These are phyloP conservation scores for Primulina eburnea DNA, from an alignment of 257 asterid species.

Conservation along the genomic window DNA sequence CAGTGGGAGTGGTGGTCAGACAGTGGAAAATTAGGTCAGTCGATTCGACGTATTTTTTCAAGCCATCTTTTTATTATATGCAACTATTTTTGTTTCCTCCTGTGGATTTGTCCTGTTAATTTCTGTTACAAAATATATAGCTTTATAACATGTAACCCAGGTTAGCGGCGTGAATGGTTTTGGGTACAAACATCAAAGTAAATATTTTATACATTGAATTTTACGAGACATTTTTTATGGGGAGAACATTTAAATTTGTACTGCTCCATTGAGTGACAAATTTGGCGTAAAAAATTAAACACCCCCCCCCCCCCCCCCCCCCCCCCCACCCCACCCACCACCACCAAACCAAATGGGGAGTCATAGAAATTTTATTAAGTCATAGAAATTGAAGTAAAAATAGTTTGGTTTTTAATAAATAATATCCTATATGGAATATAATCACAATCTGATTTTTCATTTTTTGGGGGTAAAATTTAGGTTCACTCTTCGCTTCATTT, in stretches of 20 bases:
- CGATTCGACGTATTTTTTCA: constrained; percentile 23
- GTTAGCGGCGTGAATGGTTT: not conserved
- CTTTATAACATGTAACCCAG: not conserved
- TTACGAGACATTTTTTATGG: constrained; percentile 5
- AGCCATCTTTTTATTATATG: not conserved
- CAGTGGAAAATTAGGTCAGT: constrained; percentile 31
- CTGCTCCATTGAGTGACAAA: not conserved
- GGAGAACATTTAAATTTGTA: not conserved
- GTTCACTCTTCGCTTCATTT: too few species aligned
- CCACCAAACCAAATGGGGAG: not conserved
- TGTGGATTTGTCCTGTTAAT: not conserved
- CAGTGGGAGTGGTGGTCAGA: constrained; percentile 28
- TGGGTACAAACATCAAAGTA: not conserved
- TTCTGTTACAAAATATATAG: constrained; percentile 6
- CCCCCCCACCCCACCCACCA: too few species aligned
- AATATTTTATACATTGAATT: not conserved
- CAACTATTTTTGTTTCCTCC: constrained; percentile 3
- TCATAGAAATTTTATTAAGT: too few species aligned
- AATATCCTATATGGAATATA: too few species aligned
- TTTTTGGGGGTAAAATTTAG: too few species aligned
- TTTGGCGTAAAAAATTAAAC: too few species aligned
- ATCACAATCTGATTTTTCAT: too few species aligned
- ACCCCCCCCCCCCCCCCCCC: not conserved
- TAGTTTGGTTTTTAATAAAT: too few species aligned
- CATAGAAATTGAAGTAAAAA: too few species aligned